Base-by-base conservation (phyloP, 108 stramenopile species). In the Pseudonitzschia pungens region DNA sequence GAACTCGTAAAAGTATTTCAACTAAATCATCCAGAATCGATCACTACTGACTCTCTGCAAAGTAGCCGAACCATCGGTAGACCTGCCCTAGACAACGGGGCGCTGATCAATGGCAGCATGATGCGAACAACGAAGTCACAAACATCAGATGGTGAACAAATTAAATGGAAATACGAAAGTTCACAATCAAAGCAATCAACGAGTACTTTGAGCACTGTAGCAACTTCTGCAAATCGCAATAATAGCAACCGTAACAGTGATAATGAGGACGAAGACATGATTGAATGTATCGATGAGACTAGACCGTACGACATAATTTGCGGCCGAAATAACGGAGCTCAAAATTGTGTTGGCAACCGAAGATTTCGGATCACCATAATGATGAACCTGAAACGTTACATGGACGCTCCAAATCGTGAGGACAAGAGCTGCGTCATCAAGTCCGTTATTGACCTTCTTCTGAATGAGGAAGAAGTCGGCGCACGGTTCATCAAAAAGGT, bases 311-410 rank as follows among this genome's bases (percentile, higher is more conserved):
- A 82, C 40, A 68, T 82, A 32, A 43, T 77, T 18, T 82, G 77
- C 57, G 73, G 77, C 27, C 68, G 73, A 21, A 64, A 72, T 51
- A 67, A 65, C 16, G 62, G 45, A 4, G 64, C 74, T 20, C 78
- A 75, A 50, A 83, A 83, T 40, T 59, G 65, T 36, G 44, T 64
- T 64, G 82, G 82, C 9, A 83, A 83, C 69, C 77, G 77, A 33
- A 42, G 82, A 41, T 74, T 83, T 28, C 73, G 77, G 15, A 45
- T 83, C 0, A 75, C 73, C 32, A 68, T 83, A 8, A 67, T 63
- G 41, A 50, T 78, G 65, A 42, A 75, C 52, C 24, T 75, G 1
- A 24, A 54, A 51, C 41, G 41, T 36, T 83, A 83, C 66, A 40
- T 44, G 26, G 70, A 45, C n/a, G 71, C 73, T 10, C 50, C 60